phyloP scores from a whole-genome alignment of 2,329 filamentous ascomycete species.

The Paracamarosporium sp. region DNA sequence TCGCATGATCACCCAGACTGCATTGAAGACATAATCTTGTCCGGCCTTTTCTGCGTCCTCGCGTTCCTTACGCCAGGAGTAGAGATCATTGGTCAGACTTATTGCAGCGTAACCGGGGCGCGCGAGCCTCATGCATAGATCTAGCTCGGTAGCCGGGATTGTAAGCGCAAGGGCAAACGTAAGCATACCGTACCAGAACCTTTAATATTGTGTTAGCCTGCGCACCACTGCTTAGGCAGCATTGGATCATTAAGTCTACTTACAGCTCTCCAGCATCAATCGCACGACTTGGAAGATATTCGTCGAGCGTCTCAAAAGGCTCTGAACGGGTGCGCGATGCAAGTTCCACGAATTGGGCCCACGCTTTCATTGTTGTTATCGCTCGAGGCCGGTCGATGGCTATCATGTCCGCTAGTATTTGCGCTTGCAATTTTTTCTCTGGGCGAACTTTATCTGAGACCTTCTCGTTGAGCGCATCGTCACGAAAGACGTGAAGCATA shows the following conservation, averaged over 20 bases:
- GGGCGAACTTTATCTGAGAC: conserved; percentile 3
- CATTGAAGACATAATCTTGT: conserved; percentile 45
- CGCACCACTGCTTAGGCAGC: conserved; percentile 51
- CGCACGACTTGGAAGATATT: conserved; percentile 21
- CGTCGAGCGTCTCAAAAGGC: conserved; percentile 17
- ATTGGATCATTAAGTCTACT: conserved; percentile 1
- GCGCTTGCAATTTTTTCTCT: conserved; percentile 17
- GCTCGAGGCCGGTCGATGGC: conserved; percentile 19
- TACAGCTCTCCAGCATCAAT: conserved; percentile 19
- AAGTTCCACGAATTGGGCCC: conserved; percentile 20
- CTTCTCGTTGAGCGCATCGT: conserved; percentile 7
- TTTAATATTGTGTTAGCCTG: conserved; percentile 14
- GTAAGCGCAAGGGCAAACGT: conserved; percentile 48
- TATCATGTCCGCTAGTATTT: conserved; percentile 21
- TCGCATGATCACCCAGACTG: conserved; percentile 50
- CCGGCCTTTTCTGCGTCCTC: conserved; percentile 32
- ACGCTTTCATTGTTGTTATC: conserved; percentile 17
- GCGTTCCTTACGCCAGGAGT: conserved; percentile 45
- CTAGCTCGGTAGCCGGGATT: conserved; percentile 30
- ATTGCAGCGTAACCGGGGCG: conserved; percentile 36
- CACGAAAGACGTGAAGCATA: conserved; percentile 27
- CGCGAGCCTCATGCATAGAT: conserved; percentile 10
- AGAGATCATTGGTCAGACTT: conserved; percentile 50
- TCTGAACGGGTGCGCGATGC: conserved; percentile 10
- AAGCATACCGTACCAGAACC: conserved; percentile 43